Evolutionary conservation across 495 filamentous ascomycete species (phyloP).

Genomic region (Talaromyces adpressus): DNA sequence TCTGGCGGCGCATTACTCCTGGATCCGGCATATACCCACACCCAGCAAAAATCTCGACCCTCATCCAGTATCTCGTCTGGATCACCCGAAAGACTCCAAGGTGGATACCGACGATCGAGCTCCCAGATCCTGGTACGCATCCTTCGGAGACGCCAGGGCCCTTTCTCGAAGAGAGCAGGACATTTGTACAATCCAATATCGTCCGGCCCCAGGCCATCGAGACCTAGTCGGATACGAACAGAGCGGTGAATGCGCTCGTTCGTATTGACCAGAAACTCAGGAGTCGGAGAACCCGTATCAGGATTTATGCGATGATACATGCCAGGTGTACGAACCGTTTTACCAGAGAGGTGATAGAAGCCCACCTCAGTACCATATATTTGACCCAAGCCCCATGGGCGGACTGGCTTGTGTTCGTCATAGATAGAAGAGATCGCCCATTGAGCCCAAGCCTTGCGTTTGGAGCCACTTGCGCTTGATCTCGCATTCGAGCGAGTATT

Average conservation of each 20-base stretch:
- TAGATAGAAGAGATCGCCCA: constrained; percentile 42
- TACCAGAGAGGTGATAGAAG: constrained; percentile 46
- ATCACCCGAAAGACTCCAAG: neutral
- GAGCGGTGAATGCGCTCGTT: constrained; percentile 60
- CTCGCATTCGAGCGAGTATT: neutral
- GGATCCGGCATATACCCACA: constrained; percentile 44
- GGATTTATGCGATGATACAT: constrained; percentile 50
- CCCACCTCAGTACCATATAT: constrained; percentile 41
- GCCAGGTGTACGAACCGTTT: constrained; percentile 48
- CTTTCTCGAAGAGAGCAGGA: constrained; percentile 33
- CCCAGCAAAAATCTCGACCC: constrained; percentile 29
- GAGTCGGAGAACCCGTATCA: constrained; percentile 30
- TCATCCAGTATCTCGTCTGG: constrained; percentile 16
- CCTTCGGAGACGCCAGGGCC: constrained; percentile 21
- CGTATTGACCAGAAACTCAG: constrained; percentile 45
- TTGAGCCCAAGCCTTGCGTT: constrained; percentile 16
- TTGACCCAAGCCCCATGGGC: constrained; percentile 53
- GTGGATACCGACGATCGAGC: neutral
- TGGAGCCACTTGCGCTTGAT: constrained; percentile 13
- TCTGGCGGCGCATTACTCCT: constrained; percentile 25
- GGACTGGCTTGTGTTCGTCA: constrained; percentile 37
- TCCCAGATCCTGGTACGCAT: constrained; percentile 8
- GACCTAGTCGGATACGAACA: constrained; percentile 47
- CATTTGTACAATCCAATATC: constrained; percentile 48
- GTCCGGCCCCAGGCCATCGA: constrained; percentile 49